Evolutionary conservation across 2,329 filamentous ascomycete genomes (phyloP).

Genomic region (Exophiala aquamarina): DNA sequence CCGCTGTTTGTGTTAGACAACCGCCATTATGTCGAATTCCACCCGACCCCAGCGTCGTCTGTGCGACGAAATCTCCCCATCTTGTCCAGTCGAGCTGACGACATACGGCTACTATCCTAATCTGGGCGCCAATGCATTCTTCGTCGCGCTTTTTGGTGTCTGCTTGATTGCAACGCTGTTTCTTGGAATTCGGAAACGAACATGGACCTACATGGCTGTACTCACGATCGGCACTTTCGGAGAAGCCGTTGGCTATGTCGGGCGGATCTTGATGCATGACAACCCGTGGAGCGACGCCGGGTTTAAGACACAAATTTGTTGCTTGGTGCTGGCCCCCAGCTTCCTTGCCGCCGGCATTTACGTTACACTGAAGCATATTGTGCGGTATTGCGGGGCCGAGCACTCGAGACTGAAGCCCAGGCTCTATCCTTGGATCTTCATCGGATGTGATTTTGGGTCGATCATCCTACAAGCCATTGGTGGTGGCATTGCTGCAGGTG

Average conservation of each 20-base stretch:
- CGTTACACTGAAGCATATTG: constrained; percentile 57
- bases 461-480: constrained; percentile 60
- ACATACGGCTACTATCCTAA: constrained; percentile 57
- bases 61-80: constrained; percentile 37
- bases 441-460: constrained; percentile 57
- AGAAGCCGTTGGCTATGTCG: constrained; percentile 58
- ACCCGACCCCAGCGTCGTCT: constrained; percentile 14
- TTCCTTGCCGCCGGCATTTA: constrained; percentile 58
- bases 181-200: constrained; percentile 51
- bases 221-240: constrained; percentile 48
- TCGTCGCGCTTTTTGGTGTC: constrained; percentile 53
- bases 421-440: constrained; percentile 61
- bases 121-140: constrained; percentile 54
- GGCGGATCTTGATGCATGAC: constrained; percentile 53
- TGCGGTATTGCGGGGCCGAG: constrained; percentile 54
- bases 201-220: constrained; percentile 57
- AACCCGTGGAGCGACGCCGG: constrained; percentile 57
- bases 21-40: constrained; percentile 11
- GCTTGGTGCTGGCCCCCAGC: constrained; percentile 57
- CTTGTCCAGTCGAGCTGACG: constrained; percentile 48
- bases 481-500: constrained; percentile 55
- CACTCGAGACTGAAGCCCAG: constrained; percentile 49
- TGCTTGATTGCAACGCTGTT: constrained; percentile 49
- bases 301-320: constrained; percentile 50
- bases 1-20: neutral